phyloP scores from a whole-genome alignment of 2,329 filamentous ascomycete genomes.

The Dothidotthia symphoricarpi region DNA sequence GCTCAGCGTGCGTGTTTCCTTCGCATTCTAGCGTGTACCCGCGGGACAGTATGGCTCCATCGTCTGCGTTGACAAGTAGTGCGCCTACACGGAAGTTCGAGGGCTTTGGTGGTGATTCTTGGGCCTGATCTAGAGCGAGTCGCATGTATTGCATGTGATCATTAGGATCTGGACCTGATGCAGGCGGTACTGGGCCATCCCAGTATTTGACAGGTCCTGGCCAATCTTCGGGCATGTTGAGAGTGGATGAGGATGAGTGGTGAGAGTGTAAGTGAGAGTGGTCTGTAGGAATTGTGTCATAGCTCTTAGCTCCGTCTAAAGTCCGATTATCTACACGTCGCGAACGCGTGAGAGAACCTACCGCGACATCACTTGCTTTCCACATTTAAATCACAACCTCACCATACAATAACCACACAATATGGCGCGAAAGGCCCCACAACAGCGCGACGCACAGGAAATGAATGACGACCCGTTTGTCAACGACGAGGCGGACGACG shows the following conservation, averaged over 20 bases:
- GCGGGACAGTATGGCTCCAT: slow-evolving; percentile 65
- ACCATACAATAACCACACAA: slow-evolving; percentile 7
- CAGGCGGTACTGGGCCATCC: slow-evolving; percentile 20
- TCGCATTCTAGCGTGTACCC: slow-evolving; percentile 88
- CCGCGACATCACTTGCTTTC: too few relatives aligned
- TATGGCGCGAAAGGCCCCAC: slow-evolving; percentile 9
- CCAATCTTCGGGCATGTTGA: slow-evolving; percentile 22
- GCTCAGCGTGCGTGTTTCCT: slow-evolving; percentile 95
- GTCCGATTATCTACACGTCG: slow-evolving; percentile 18
- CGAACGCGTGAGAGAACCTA: slow-evolving; percentile 20
- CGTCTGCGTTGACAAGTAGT: slow-evolving; percentile 65
- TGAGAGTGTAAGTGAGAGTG: not conserved
- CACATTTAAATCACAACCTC: too few relatives aligned
- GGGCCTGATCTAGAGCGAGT: slow-evolving; percentile 72
- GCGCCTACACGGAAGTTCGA: slow-evolving; percentile 95
- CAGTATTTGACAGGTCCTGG: slow-evolving; percentile 20
- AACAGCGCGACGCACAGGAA: slow-evolving; percentile 7
- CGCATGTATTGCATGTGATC: slow-evolving; percentile 57
- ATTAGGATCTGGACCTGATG: slow-evolving; percentile 20
- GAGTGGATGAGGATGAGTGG: slow-evolving; percentile 6
- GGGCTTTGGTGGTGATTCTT: slow-evolving; percentile 76
- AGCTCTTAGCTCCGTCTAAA: slow-evolving; percentile 15
- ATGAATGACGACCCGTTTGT: slow-evolving; percentile 6
- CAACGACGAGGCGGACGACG: slow-evolving; percentile 50
- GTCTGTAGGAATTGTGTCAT: slow-evolving; percentile 13